phyloP scores from a whole-genome alignment of 2,329 filamentous ascomycete genomes.

The Rachicladosporium sp. region DNA sequence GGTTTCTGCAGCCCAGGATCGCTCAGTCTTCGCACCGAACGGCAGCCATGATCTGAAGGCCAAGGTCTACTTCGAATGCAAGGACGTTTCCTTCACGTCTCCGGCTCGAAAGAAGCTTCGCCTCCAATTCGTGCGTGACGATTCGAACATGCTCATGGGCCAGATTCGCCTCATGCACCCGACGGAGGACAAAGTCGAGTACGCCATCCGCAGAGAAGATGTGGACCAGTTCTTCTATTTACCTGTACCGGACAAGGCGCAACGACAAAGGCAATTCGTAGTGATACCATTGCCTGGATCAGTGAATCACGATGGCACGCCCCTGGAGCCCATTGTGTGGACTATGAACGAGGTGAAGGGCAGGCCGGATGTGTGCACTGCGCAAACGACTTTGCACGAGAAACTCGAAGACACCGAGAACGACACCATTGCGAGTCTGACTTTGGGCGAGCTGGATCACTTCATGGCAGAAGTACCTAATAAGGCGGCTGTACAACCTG shows the following conservation, averaged over 20 bases:
- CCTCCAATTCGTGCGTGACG: constrained; percentile 39
- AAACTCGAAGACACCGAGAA: constrained; percentile 30
- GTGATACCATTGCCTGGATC: constrained; percentile 43
- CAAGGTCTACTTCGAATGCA: constrained; percentile 30
- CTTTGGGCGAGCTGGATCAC: constrained; percentile 36
- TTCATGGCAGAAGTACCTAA: constrained; percentile 31
- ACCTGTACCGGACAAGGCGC: constrained; percentile 52
- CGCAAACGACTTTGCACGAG: constrained; percentile 6
- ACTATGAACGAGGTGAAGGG: constrained; percentile 41
- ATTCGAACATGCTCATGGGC: constrained; percentile 11
- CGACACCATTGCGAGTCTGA: constrained; percentile 34
- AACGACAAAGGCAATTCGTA: constrained; percentile 51
- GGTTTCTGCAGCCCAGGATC: constrained; percentile 11
- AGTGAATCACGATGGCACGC: constrained; percentile 20
- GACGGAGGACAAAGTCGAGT: constrained; percentile 18
- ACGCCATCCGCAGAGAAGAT: constrained; percentile 37
- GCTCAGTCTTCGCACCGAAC: constrained; percentile 2
- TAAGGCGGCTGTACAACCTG: constrained; percentile 40
- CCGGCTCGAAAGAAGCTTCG: constrained; percentile 53
- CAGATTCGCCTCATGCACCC: constrained; percentile 19
- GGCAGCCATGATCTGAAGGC: constrained; percentile 17
- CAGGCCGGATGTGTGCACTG: not conserved
- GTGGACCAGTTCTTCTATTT: constrained; percentile 49
- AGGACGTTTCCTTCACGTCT: constrained; percentile 48
- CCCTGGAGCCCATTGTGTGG: constrained; percentile 47